Evolutionary conservation across 345 rosid species (phyloP).

Genomic region (Noccaea caerulescens): DNA sequence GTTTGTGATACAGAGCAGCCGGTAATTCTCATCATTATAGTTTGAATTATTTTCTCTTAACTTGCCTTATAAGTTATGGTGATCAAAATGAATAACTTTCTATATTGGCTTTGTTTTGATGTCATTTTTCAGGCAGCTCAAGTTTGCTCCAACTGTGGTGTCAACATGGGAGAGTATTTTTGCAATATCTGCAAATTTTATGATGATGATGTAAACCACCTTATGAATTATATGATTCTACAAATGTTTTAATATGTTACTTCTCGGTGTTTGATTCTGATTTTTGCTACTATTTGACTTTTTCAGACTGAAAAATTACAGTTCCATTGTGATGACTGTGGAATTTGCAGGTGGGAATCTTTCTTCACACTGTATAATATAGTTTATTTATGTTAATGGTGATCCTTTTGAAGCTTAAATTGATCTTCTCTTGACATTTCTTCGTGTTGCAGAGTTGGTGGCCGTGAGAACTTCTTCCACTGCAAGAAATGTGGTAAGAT

Average conservation of each 20-base stretch:
- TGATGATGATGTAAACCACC: constrained; percentile 74
- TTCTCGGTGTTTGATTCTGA: not conserved
- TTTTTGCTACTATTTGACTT: not conserved
- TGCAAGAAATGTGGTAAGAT: constrained; percentile 90
- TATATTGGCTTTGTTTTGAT: constrained; percentile 22
- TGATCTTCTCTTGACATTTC: not conserved
- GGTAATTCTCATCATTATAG: constrained; percentile 51
- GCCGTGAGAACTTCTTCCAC: constrained; percentile 79
- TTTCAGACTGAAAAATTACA: constrained; percentile 71
- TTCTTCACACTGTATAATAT: not conserved
- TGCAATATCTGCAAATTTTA: constrained; percentile 90
- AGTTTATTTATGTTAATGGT: not conserved
- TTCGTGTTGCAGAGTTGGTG: constrained; percentile 72
- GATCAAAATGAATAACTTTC: not conserved
- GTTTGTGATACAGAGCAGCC: constrained; percentile 98
- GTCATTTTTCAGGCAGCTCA: constrained; percentile 57
- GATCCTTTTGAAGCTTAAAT: not conserved
- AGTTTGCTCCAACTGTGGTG: constrained; percentile 95
- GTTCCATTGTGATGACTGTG: constrained; percentile 96
- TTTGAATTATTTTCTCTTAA: constrained; percentile 1
- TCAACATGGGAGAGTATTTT: constrained; percentile 95
- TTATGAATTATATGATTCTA: not conserved
- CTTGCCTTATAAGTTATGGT: constrained; percentile 13
- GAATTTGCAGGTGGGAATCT: constrained; percentile 78
- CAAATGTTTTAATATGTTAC: not conserved